Base-by-base conservation (phyloP, 805 yeast species). In the Kluyveromyces dobzhanskii region DNA sequence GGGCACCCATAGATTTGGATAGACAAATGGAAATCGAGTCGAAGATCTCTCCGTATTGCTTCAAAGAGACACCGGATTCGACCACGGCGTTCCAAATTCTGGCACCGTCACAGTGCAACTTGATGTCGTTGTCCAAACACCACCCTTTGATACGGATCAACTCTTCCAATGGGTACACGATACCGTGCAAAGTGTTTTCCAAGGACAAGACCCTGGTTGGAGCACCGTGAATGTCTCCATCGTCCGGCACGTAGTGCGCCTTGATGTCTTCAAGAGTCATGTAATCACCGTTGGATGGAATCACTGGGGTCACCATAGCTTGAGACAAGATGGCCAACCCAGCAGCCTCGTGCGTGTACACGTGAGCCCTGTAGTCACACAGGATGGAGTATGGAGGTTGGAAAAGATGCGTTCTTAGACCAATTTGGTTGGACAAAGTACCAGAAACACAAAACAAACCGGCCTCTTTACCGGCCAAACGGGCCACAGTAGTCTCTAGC, bases 61-160 rank as follows among this genome's bases (percentile, higher is more conserved):
- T 62, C 44, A 87, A 62, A 13, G 85, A 64, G 27, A 83, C 67
- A 18, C 83, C 86, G 17, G 55, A 32, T 19, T 73, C 88, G 10
- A 73, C 82, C 30, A 78, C 67, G n/a, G 96, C 96, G 58, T 84
- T 85, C 88, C 94, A 87, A 37, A 88, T 64, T 51, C 97, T 73
- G n/a, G 97, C 97, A 45, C 97, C 97, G 58, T 88, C 97, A 51
- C 87, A 75, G 54, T 90, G 97, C 48, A 87, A 59, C 40, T 66
- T 70, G 40, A 85, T 62, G 39, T 67, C 69, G 48, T 78, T 69
- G 21, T 64, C 71, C 38, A 69, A 67, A 46, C 90, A 85, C 71
- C 84, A 88, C 30, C 64, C 70, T 31, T 81, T 71, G 50, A 88
- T 88, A 41, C 75, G 73, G 42, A 65, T 64, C 40, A 88, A 70